A percentile compares a stretch with the other conserved stretches of the same genome.
Evolutionary conservation across 805 yeast genomes (phyloP).

Genomic region (Candida andamanensis): DNA sequence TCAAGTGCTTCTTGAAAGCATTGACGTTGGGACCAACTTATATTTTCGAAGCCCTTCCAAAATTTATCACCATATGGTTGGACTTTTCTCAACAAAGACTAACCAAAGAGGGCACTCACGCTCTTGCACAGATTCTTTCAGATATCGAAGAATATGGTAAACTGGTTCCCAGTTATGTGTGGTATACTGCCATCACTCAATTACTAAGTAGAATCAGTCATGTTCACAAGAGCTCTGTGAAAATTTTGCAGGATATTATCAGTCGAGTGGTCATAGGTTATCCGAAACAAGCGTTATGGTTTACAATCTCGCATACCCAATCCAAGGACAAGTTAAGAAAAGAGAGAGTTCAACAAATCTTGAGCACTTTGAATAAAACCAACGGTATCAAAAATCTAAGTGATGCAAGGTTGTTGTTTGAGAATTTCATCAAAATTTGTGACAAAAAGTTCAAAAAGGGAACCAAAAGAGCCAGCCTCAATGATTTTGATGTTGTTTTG

Average conservation of each 20-base stretch:
- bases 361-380: constrained; percentile 8
- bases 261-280: constrained; percentile 54
- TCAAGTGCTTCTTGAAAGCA: constrained; percentile 53
- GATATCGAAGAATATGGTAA: constrained; percentile 41
- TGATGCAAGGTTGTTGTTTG: constrained; percentile 18
- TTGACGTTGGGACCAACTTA: constrained; percentile 58
- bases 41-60: constrained; percentile 81
- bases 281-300: constrained; percentile 86
- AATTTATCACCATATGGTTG: constrained; percentile 86
- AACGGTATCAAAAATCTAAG: constrained; percentile 1
- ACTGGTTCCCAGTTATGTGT: constrained; percentile 47
- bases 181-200: constrained; percentile 87
- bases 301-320: constrained; percentile 62
- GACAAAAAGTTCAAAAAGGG: constrained; percentile 30
- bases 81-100: constrained; percentile 50
- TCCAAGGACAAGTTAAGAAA: constrained; percentile 40
- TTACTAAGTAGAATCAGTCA: constrained; percentile 74
- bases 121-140: constrained; percentile 43
- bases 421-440: constrained; percentile 41
- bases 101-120: constrained; percentile 26
- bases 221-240: constrained; percentile 49
- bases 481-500: constrained; percentile 39
- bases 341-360: constrained; percentile 21
- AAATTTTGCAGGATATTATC: constrained; percentile 54
- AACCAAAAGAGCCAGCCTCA: constrained; percentile 31